A percentile compares a stretch with the other conserved stretches of the same genome.
phyloP scores from a whole-genome alignment of 345 rosid genomes.

The Xanthoceras sorbifolium region DNA sequence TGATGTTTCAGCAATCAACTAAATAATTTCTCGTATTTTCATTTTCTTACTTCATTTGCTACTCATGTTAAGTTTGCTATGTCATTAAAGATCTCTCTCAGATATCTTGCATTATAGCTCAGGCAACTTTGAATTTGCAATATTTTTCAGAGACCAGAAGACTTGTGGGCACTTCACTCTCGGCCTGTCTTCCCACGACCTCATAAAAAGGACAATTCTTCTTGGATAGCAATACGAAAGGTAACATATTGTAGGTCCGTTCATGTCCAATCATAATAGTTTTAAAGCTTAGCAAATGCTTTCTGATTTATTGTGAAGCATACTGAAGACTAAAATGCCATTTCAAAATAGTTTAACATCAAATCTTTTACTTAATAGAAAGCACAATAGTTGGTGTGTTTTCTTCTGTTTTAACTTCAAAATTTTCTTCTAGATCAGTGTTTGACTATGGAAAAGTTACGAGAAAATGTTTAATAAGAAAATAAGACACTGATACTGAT shows the following conservation, averaged over 20 bases:
- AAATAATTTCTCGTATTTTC: neutral
- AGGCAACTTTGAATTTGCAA: conserved; percentile 18
- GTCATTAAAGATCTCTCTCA: neutral
- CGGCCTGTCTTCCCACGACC: conserved; percentile 77
- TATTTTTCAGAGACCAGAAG: conserved; percentile 81
- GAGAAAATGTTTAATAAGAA: neutral
- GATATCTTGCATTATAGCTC: conserved; percentile 14
- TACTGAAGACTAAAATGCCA: neutral
- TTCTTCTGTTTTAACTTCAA: neutral
- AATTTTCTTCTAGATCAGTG: neutral
- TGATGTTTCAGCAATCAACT: neutral
- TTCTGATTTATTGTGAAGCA: neutral
- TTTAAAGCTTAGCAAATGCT: neutral
- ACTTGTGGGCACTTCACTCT: conserved; percentile 91
- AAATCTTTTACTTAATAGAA: neutral
- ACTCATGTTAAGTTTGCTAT: neutral
- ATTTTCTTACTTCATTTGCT: conserved; percentile 3
- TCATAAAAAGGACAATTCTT: conserved; percentile 66
- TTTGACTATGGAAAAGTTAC: neutral
- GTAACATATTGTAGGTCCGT: conserved; percentile 27
- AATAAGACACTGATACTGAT: neutral
- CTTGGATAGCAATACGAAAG: conserved; percentile 90
- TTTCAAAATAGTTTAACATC: neutral
- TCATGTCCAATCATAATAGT: neutral
- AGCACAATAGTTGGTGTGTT: neutral